Conservation (phyloP, 2,329 filamentous ascomycete species). For the Graphilbum ipis-grandicollis region DNA sequence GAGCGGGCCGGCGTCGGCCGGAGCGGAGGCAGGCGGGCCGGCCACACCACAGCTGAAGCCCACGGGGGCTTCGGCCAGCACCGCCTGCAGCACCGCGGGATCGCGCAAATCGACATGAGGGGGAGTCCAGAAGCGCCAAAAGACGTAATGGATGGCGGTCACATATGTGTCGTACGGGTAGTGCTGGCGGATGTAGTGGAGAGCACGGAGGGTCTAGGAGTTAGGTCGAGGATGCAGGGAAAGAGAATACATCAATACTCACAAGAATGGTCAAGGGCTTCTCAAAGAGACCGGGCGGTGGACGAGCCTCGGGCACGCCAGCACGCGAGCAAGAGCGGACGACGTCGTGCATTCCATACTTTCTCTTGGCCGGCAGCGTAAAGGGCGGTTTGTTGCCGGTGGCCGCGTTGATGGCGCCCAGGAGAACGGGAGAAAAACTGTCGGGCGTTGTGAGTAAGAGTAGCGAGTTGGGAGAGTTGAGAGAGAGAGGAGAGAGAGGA, state of each 20-base stretch:
- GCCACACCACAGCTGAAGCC: conserved; percentile 2
- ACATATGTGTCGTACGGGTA: conserved; percentile 33
- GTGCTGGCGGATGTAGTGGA: conserved; percentile 47
- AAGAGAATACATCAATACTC: background rate
- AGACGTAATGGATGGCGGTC: conserved; percentile 34
- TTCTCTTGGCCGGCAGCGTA: conserved; percentile 49
- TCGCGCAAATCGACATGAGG: conserved; percentile 41
- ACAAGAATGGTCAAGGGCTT: conserved; percentile 24
- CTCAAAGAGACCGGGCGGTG: conserved; percentile 26
- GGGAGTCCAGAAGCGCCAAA: conserved; percentile 44
- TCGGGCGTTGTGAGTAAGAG: conserved; percentile 18
- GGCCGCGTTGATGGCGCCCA: conserved; percentile 46
- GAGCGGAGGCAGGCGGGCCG: background rate
- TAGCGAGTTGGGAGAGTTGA: too few relatives aligned
- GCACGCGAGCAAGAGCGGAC: conserved; percentile 20
- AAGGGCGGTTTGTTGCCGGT: conserved; percentile 61
- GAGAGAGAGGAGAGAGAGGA: too few relatives aligned
- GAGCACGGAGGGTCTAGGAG: conserved; percentile 39
- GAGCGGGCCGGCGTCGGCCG: conserved; percentile 11
- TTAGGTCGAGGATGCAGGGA: background rate
- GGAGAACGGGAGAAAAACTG: conserved; percentile 48
- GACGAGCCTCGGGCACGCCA: conserved; percentile 18
- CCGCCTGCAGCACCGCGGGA: conserved; percentile 29
- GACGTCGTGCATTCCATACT: conserved; percentile 29
- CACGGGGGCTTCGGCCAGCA: conserved; percentile 16